These are phyloP conservation scores for Lyophyllum semitale DNA, from an alignment of 768 basidiomycete species.

Conservation along the genomic window DNA sequence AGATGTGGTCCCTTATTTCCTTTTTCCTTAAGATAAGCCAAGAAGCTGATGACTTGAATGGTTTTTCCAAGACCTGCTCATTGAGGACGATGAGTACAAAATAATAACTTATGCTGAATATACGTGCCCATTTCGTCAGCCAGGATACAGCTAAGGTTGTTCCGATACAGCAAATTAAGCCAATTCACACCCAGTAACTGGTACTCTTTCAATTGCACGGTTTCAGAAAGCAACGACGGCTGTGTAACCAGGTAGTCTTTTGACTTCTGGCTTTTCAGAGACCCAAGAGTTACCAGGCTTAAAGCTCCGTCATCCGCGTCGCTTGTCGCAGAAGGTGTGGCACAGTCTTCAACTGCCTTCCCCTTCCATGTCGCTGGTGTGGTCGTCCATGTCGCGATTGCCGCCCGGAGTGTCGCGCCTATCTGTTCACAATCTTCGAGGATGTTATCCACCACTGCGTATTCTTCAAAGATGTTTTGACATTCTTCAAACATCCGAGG, in stretches of 20 bases:
- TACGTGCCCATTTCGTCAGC: constrained; percentile 98
- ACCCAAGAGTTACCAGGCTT: constrained; percentile 49
- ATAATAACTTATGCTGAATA: constrained; percentile 1
- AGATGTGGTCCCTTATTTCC: constrained; percentile 86
- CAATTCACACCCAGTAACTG: constrained; percentile 98
- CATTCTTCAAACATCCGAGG: constrained; percentile 91
- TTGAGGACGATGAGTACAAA: constrained; percentile 7
- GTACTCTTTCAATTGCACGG: constrained; percentile 89
- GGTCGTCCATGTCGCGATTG: constrained; percentile 78
- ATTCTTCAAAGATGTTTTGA: constrained; percentile 79
- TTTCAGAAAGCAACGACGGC: constrained; percentile 65
- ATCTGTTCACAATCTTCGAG: constrained; percentile 88
- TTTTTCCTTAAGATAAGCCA: constrained; percentile 83
- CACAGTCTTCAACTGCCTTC: constrained; percentile 36
- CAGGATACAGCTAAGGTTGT: constrained; percentile 87
- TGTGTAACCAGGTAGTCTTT: constrained; percentile 75
- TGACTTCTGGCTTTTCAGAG: constrained; percentile 40
- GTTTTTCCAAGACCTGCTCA: constrained; percentile 92
- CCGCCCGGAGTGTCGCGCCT: constrained; percentile 68
- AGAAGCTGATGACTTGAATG: constrained; percentile 96
- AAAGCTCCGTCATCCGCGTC: constrained; percentile 65
- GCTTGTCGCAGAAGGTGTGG: constrained; percentile 20
- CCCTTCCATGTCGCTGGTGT: constrained; percentile 38
- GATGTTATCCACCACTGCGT: constrained; percentile 85
- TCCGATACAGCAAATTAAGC: constrained; percentile 84